Evolutionary conservation across 2,329 filamentous ascomycete genomes (phyloP), one percentile per base, ranked within the genome.

Genomic region (Fusarium guadeloupense): DNA sequence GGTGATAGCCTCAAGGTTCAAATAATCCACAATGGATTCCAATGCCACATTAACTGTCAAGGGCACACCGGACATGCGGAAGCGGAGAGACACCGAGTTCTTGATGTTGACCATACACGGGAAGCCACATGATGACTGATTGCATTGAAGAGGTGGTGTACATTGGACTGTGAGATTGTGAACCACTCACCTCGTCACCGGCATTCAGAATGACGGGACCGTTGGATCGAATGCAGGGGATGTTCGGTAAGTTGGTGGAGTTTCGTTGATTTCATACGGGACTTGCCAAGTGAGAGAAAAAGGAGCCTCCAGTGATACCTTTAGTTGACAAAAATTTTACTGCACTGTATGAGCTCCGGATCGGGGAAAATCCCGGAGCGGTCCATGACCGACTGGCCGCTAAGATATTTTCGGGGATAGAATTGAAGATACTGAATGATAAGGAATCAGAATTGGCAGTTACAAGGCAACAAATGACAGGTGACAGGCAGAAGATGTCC

Each of bases 31-130:
- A 40, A 37, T 25, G 35, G 46, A 59, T 43, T 30, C 41, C 28
- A 50, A 48, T 56, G 45, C 41, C 49, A 45, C 38, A 34, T 43
- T 20, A 39, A 25, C 28, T 51, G 38, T 44, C 16, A 12, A 17
- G 21, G 12, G 30, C 34, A 33, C n/a, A 34, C 42, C 62, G 67
- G 64, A 45, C 57, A 43, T 43, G 61, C 61, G 66, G 66, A 62
- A 65, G 68, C 61, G 66, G 65, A 67, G 65, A 67, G 57, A 62
- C 45, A 49, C 65, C 62, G 54, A 66, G 59, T 49, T 31, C 25
- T 19, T 40, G 34, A n/a, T n/a, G n/a, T n/a, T n/a, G n/a, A n/a
- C 17, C 20, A 37, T 16, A 21, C n/a, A 19, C n/a, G 9, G n/a
- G 34, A 37, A 34, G 39, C 35, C 23, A 25, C 28, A 50, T 41